Conservation (phyloP, 495 filamentous ascomycete genomes). For the Annulohypoxylon maeteangense region DNA sequence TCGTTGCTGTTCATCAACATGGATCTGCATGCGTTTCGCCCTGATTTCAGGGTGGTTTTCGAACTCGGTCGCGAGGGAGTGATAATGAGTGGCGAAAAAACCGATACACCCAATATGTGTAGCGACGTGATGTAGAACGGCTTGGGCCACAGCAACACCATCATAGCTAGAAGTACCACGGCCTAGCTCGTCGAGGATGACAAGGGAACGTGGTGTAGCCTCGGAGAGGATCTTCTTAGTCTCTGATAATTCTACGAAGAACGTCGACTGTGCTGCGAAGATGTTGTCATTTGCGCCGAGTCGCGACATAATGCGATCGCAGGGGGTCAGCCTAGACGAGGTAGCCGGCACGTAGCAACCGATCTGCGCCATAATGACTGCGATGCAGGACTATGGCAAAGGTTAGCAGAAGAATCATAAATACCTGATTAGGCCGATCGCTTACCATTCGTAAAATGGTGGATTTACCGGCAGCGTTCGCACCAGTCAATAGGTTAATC, state of each 20-base stretch:
- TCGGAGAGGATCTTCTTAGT: slow-evolving; percentile 98
- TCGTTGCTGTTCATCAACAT: slow-evolving; percentile 85
- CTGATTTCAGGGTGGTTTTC: slow-evolving; percentile 85
- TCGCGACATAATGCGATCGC: slow-evolving; percentile 98
- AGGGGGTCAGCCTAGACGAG: slow-evolving; percentile 86
- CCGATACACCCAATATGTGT: slow-evolving; percentile 92
- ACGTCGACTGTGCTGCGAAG: slow-evolving; percentile 96
- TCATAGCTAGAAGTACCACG: slow-evolving; percentile 95
- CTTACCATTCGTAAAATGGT: slow-evolving; percentile 96
- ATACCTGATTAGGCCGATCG: background rate
- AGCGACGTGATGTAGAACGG: slow-evolving; percentile 93
- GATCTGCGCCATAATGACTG: slow-evolving; percentile 98
- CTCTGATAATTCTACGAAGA: slow-evolving; percentile 97
- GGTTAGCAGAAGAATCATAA: slow-evolving; percentile 31
- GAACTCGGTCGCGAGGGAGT: slow-evolving; percentile 91
- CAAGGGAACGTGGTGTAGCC: slow-evolving; percentile 91
- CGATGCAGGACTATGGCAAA: slow-evolving; percentile 74
- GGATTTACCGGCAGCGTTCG: slow-evolving; percentile 98
- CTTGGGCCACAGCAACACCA: slow-evolving; percentile 95
- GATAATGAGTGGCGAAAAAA: slow-evolving; percentile 99
- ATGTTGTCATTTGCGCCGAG: slow-evolving; percentile 99
- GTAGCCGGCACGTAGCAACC: slow-evolving; percentile 90
- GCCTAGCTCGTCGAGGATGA: slow-evolving; percentile 97
- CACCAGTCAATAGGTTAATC: slow-evolving; percentile 93
- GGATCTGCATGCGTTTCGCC: slow-evolving; percentile 89